phyloP scores from a whole-genome alignment of 2,329 filamentous ascomycete genomes.

The Neopestalotiopsis rosae region DNA sequence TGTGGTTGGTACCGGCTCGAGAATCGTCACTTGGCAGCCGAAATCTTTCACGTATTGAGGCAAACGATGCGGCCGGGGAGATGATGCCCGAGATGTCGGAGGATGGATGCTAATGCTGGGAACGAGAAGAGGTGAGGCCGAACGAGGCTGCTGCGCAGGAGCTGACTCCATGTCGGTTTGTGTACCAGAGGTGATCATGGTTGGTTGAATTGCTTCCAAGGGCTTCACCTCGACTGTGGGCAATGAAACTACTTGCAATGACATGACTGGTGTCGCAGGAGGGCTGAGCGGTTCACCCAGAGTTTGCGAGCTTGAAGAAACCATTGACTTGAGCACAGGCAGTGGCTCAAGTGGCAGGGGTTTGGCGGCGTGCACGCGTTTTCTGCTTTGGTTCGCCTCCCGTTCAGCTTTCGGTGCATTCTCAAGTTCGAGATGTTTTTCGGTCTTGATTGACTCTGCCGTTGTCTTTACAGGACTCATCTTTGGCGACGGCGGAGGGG shows the following conservation, averaged over 20 bases:
- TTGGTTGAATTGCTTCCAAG: constrained; percentile 26
- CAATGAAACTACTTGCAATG: constrained; percentile 42
- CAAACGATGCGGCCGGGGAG: constrained; percentile 74
- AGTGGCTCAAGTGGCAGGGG: constrained; percentile 55
- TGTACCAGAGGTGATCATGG: constrained; percentile 63
- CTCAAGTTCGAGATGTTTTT: constrained; percentile 49
- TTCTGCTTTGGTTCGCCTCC: constrained; percentile 76
- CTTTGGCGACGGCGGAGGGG: constrained; percentile 78
- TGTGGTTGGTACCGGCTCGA: constrained; percentile 54
- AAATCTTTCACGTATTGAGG: constrained; percentile 85
- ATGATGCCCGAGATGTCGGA: constrained; percentile 81
- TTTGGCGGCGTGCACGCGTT: constrained; percentile 64
- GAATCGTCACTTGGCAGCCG: constrained; percentile 76
- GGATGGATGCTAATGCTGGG: constrained; percentile 93
- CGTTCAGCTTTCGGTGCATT: constrained; percentile 51
- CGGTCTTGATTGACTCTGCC: constrained; percentile 47
- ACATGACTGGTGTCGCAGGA: constrained; percentile 66
- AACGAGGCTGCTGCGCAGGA: constrained; percentile 26
- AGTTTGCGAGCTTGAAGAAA: constrained; percentile 69
- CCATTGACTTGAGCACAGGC: constrained; percentile 55
- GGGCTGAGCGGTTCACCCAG: constrained; percentile 67
- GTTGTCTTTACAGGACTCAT: constrained; percentile 44
- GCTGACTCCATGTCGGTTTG: constrained; percentile 58
- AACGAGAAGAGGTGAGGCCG: constrained; percentile 50
- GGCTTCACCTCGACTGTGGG: constrained; percentile 40